Base-by-base conservation (phyloP, 2,329 filamentous ascomycete genomes). In the Xylaria sp. region DNA sequence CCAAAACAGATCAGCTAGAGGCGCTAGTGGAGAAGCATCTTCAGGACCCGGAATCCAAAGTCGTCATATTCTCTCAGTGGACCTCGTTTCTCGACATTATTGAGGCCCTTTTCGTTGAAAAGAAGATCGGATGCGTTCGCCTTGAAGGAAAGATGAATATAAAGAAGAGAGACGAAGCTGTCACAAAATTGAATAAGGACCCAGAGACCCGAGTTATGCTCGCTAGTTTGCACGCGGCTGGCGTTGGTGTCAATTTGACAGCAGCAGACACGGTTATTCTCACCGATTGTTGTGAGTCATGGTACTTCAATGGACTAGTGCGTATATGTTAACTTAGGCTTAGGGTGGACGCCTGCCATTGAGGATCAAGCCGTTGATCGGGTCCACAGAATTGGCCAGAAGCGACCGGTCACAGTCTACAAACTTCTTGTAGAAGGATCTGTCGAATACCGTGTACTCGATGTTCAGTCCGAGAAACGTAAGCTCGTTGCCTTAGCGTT, bases 301-400 rank as follows among this genome's bases (percentile, higher is more conserved):
- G 1, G 55, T 23, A 54, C 12, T 20, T 20, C 20, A 15, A 33
- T 31, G 18, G n/a, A 13, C 3, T 10, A 36, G 49, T 41, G 2
- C 41, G 62, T 23, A 20, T 33, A 20, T 70, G 58, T 65, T 76
- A 72, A 75, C 63, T 9, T 18, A 51, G 31, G 15, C 39, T 15
- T 28, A 81, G 84, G 93, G 94, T 97, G 94, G 92, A 94, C 94
- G 1, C 94, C 94, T 0, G 94, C 94, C 0, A 96, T 97, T 64
- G 94, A 97, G 79, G 94, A 97, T 74, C 94, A 97, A 78, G 94
- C 94, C 3, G 87, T 97, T 2, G 94, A 97, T 77, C 91, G 94
- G 4, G 94, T 97, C 7, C 93, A 97, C 78, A 87, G 94, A 0
- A 85, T 97, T 0, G 94, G 94, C 0, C 94, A 97, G 82, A 94